These are phyloP conservation scores for Phytophthora sojae DNA, from an alignment of 352 stramenopile genomes.

Conservation along the genomic window DNA sequence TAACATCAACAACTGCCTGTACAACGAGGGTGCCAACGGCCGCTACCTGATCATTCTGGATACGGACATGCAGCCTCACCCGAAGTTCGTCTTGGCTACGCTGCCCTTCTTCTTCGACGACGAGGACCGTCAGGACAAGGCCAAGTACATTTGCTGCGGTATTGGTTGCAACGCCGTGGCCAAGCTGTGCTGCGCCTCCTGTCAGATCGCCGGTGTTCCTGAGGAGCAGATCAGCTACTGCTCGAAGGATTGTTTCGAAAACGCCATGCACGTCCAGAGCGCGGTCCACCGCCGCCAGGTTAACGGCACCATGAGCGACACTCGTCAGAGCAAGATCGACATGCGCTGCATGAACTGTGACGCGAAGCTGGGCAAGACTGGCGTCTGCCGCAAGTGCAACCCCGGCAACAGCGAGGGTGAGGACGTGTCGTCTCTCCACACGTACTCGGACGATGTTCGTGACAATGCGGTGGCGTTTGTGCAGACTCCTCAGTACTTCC, in stretches of 20 bases:
- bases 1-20: constrained; percentile 90
- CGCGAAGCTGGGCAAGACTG: constrained; percentile 73
- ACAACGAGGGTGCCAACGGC: constrained; percentile 85
- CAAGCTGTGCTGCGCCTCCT: constrained; percentile 86
- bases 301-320: constrained; percentile 83
- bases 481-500: constrained; percentile 89
- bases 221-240: constrained; percentile 89
- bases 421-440: constrained; percentile 72
- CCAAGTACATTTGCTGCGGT: constrained; percentile 80
- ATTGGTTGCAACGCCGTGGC: constrained; percentile 80
- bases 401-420: constrained; percentile 49
- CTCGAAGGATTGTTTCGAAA: constrained; percentile 90
- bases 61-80: constrained; percentile 86
- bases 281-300: constrained; percentile 83
- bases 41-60: constrained; percentile 86
- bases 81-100: constrained; percentile 78
- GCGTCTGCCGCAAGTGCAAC: constrained; percentile 82
- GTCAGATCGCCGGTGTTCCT: constrained; percentile 84
- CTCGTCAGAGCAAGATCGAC: constrained; percentile 69
- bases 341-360: constrained; percentile 82
- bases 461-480: constrained; percentile 86
- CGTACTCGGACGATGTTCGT: constrained; percentile 80
- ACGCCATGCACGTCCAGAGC: constrained; percentile 82
- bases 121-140: constrained; percentile 75
- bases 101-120: constrained; percentile 87